Evolutionary conservation across 139 green algal species (phyloP).

Genomic region (Picochlorum costavermella): DNA sequence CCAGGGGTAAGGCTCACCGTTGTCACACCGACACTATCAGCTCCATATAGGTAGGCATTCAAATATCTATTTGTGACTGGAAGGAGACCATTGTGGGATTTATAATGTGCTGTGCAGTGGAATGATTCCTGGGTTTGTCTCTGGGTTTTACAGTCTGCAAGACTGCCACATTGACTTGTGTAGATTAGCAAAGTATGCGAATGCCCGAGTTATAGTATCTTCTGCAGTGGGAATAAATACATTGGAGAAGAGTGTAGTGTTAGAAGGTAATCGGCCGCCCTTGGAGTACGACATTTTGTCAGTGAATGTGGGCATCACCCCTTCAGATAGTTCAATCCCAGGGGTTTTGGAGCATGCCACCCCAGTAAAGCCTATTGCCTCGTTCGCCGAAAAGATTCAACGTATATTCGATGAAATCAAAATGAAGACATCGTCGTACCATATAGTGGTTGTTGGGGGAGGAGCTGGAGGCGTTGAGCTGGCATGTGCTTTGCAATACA

Average conservation of each 20-base stretch:
- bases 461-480: conserved; percentile 87
- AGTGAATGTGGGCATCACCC: conserved; percentile 87
- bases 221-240: conserved; percentile 54
- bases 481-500: conserved; percentile 56
- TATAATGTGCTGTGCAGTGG: conserved; percentile 46
- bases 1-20: conserved; percentile 79
- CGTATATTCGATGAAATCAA: background rate
- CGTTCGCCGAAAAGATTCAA: conserved; percentile 24
- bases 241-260: conserved; percentile 40
- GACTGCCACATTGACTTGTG: conserved; percentile 92
- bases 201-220: conserved; percentile 65
- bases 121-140: conserved; percentile 92
- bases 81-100: background rate
- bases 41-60: conserved; percentile 74
- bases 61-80: background rate
- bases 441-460: conserved; percentile 79
- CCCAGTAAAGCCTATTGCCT: conserved; percentile 88
- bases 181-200: conserved; percentile 56
- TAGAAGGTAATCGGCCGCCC: conserved; percentile 41
- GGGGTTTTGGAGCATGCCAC: conserved; percentile 59
- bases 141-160: conserved; percentile 80
- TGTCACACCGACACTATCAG: conserved; percentile 70
- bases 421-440: background rate
- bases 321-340: conserved; percentile 37
- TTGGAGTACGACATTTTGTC: conserved; percentile 85